A percentile compares a stretch with the other conserved stretches of the same genome.
Conservation (phyloP, 352 stramenopile genomes). For the Pythium sp. region DNA sequence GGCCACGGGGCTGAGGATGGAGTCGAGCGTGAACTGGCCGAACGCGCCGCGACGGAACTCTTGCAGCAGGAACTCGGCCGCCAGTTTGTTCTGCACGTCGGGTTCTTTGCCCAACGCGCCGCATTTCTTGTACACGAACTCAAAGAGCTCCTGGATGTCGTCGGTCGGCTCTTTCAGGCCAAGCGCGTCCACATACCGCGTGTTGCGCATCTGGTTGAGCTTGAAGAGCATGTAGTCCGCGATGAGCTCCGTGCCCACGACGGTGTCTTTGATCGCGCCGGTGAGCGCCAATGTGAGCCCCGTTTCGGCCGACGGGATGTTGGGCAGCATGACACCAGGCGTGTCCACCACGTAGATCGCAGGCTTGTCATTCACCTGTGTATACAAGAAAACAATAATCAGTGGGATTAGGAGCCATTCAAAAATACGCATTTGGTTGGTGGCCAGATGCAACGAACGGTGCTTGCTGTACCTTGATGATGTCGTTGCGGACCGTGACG, state of each 20-base stretch:
- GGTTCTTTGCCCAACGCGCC: slow-evolving; percentile 76
- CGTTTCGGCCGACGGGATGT: slow-evolving; percentile 73
- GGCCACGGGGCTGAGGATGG: slow-evolving; percentile 22
- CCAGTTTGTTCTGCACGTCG: slow-evolving; percentile 63
- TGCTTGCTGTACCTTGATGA: slow-evolving; percentile 67
- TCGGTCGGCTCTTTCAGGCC: slow-evolving; percentile 67
- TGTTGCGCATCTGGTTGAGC: slow-evolving; percentile 79
- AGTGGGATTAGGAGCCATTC: not conserved
- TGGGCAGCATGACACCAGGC: slow-evolving; percentile 86
- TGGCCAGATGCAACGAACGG: not conserved
- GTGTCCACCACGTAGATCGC: slow-evolving; percentile 89
- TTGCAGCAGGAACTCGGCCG: slow-evolving; percentile 66
- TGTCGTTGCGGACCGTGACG: slow-evolving; percentile 84
- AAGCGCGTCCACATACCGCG: slow-evolving; percentile 75
- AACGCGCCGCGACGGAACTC: slow-evolving; percentile 78
- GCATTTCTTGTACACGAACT: slow-evolving; percentile 58
- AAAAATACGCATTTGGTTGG: not conserved
- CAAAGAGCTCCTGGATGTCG: slow-evolving; percentile 67
- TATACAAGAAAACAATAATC: not conserved
- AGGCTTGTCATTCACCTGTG: slow-evolving; percentile 78
- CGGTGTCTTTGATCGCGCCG: slow-evolving; percentile 84
- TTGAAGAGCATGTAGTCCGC: slow-evolving; percentile 89
- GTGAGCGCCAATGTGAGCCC: slow-evolving; percentile 84
- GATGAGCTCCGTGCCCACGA: slow-evolving; percentile 84
- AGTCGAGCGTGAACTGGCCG: slow-evolving; percentile 82